These are phyloP conservation scores for Phaeoacremonium minimum DNA, from an alignment of 2,329 filamentous ascomycete genomes.

Conservation along the genomic window DNA sequence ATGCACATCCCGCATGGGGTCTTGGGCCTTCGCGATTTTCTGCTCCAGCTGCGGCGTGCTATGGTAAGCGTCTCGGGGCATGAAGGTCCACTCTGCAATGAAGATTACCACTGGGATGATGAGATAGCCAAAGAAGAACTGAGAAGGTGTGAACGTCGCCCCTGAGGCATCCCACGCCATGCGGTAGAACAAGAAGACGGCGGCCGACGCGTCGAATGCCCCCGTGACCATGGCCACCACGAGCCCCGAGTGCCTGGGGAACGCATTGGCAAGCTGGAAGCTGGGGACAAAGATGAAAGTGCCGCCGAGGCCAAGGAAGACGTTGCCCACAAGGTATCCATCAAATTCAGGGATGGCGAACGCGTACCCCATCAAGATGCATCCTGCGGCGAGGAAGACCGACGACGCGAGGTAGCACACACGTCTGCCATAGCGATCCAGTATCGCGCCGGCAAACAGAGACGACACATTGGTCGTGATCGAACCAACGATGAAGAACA, in stretches of 20 bases:
- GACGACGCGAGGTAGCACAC: slow-evolving; percentile 58
- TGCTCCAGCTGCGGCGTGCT: slow-evolving; percentile 30
- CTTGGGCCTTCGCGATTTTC: slow-evolving; percentile 31
- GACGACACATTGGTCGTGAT: slow-evolving; percentile 61
- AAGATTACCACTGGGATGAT: slow-evolving; percentile 29
- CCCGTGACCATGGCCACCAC: slow-evolving; percentile 59
- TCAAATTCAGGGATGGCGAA: slow-evolving; percentile 50
- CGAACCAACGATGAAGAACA: slow-evolving; percentile 50
- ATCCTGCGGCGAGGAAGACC: slow-evolving; percentile 51
- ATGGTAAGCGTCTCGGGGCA: slow-evolving; percentile 34
- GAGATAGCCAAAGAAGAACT: slow-evolving; percentile 36
- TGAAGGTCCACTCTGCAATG: slow-evolving; percentile 29
- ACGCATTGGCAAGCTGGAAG: slow-evolving; percentile 62
- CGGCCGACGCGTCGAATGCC: slow-evolving; percentile 61
- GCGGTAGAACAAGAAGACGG: slow-evolving; percentile 56
- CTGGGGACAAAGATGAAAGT: slow-evolving; percentile 61
- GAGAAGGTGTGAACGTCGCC: slow-evolving; percentile 24
- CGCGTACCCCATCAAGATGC: slow-evolving; percentile 57
- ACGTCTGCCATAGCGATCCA: slow-evolving; percentile 64
- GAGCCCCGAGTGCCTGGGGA: slow-evolving; percentile 53
- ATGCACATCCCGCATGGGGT: slow-evolving; percentile 37
- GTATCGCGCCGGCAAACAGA: slow-evolving; percentile 60
- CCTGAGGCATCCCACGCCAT: slow-evolving; percentile 45
- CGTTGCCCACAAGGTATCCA: slow-evolving; percentile 53
- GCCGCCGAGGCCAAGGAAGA: slow-evolving; percentile 57